Evolutionary conservation across 2,329 filamentous ascomycete species (phyloP), one percentile per base, ranked within the genome.

Genomic region (Epichloe scottii): DNA sequence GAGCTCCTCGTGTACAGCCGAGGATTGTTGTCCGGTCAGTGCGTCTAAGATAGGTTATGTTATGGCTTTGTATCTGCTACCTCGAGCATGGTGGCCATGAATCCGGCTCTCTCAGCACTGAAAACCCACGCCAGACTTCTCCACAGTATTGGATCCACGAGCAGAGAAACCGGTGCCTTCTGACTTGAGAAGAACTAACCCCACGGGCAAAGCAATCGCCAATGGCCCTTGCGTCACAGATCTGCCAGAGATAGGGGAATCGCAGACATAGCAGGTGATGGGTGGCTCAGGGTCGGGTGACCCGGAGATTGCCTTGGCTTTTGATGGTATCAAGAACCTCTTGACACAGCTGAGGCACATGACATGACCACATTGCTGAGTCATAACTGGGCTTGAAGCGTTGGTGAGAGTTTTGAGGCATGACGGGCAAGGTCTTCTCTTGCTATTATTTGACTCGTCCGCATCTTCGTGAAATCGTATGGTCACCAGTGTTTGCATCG

Each of bases 81-180:
- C 33, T 44, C 21, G 8, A 38, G 39, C 17, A 37, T 44, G 30
- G 15, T 6, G 37, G n/a, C 23, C 26, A 11, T 2, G 23, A 17
- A 21, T 6, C 26, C 26, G 23, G 14, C 14, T 14, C n/a, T 14
- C n/a, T 60, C 56, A 93, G 63, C 87, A 91, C 63, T 94, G 87
- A 66, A 95, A 95, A 0, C 84, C 84, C 17, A 94, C 81, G 0
- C 86, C 85, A 3, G 77, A 71, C 65, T 84, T 93, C 68, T 86
- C 85, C 15, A 94, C 89, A 59, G 87, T 79, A 62, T 85, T 95
- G 48, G 79, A 78, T 3, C 93, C 91, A n/a, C 85, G 84, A 4
- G 88, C 86, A 4, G 91, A 90, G 67, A 95, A 97, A 0, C 91
- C 91, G 0, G 91, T 97, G 0, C 91, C 91, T 59, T 96, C 91